These are phyloP conservation scores for Clavariopsis aquatica DNA, from an alignment of 495 filamentous ascomycete genomes.

Conservation along the genomic window DNA sequence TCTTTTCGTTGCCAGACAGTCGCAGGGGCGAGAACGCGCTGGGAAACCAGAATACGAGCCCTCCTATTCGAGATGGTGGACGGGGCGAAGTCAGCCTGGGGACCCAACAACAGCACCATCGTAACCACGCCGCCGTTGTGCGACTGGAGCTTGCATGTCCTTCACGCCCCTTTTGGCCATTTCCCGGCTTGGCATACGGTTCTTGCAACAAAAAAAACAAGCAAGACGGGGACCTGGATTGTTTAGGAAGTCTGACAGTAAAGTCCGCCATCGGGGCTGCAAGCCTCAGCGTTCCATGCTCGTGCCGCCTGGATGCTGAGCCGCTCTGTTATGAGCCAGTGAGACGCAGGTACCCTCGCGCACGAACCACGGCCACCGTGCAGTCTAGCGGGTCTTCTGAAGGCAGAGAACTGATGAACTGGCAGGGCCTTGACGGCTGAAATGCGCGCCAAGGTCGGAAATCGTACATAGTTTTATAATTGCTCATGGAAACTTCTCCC, in stretches of 20 bases:
- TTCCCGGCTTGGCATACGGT: not conserved
- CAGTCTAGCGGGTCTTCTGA: not conserved
- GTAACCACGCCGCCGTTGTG: not conserved
- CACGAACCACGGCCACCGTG: not conserved
- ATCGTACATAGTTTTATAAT: not conserved
- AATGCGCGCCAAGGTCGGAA: not conserved
- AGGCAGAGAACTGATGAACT: not conserved
- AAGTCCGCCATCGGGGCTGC: slow-evolving; percentile 1
- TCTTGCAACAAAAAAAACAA: not conserved
- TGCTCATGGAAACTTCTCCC: not conserved
- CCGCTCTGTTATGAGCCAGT: not conserved
- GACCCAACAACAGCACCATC: not conserved
- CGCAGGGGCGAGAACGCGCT: not conserved
- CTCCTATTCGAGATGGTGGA: not conserved
- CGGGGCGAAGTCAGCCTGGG: not conserved
- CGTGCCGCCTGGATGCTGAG: not conserved
- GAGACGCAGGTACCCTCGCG: no score
- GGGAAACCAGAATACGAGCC: not conserved
- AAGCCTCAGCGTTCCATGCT: not conserved
- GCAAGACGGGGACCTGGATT: not conserved
- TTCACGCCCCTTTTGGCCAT: not conserved
- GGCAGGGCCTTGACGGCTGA: not conserved
- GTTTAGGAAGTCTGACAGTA: not conserved
- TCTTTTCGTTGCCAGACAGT: not conserved
- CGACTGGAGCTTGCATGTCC: not conserved